Evolutionary conservation across 2,329 filamentous ascomycete species (phyloP).

Genomic region (Verticillium nubilum): DNA sequence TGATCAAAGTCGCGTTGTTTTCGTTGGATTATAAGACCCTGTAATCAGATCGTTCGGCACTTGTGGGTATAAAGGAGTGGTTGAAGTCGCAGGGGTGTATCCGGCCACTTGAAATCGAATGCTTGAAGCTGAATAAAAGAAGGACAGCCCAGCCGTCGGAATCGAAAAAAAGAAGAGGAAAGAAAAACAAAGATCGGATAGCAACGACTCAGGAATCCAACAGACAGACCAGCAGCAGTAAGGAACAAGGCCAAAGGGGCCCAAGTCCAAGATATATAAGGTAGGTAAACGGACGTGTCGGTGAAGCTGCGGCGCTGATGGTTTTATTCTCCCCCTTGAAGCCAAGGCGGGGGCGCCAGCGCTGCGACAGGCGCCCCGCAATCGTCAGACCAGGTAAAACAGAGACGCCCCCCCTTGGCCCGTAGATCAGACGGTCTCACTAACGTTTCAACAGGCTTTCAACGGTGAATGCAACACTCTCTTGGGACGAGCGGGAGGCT

Average conservation of each 20-base stretch:
- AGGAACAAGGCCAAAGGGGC: background rate
- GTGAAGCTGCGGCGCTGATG: background rate
- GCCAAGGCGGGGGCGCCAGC: background rate
- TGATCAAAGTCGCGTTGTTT: background rate
- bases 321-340: slow-evolving; percentile 3
- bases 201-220: background rate
- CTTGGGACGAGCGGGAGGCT: background rate
- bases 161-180: background rate
- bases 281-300: background rate
- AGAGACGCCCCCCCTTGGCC: slow-evolving; percentile 4
- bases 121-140: background rate
- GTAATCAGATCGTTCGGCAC: too few relatives aligned
- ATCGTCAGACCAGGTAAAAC: slow-evolving; percentile 14
- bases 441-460: slow-evolving; percentile 4
- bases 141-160: background rate
- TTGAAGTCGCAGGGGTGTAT: slow-evolving; percentile 4
- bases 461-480: background rate
- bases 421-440: slow-evolving; percentile 13
- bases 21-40: background rate
- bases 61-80: background rate
- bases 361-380: slow-evolving; percentile 4
- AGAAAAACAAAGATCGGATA: background rate
- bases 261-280: background rate
- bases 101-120: slow-evolving; percentile 11
- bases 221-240: background rate